Conservation (phyloP, 1,284 basidiomycete genomes). For the Schizophyllum amplum region DNA sequence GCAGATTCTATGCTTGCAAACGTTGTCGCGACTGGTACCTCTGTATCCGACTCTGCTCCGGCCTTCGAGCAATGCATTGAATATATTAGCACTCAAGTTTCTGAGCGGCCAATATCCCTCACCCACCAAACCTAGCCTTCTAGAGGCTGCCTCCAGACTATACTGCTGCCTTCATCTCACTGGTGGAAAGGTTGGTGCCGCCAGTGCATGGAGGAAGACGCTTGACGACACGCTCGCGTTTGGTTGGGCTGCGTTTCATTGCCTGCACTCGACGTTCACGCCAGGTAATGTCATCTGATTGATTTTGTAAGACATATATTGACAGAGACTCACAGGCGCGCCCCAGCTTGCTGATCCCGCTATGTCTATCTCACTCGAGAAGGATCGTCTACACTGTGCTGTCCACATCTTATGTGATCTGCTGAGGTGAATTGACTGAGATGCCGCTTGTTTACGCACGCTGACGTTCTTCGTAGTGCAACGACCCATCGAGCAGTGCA, state of each 20-base stretch:
- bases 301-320: not conserved
- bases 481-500: slow-evolving; percentile 60
- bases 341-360: slow-evolving; percentile 26
- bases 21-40: slow-evolving; percentile 48
- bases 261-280: slow-evolving; percentile 48
- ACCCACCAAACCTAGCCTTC: slow-evolving; percentile 30
- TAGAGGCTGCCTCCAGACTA: slow-evolving; percentile 44
- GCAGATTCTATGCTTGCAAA: slow-evolving; percentile 44
- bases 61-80: slow-evolving; percentile 40
- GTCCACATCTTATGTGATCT: slow-evolving; percentile 45
- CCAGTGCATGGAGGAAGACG: slow-evolving; percentile 62
- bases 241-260: slow-evolving; percentile 51
- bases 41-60: slow-evolving; percentile 61
- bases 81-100: slow-evolving; percentile 41
- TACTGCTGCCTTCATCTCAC: slow-evolving; percentile 57
- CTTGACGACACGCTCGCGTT: slow-evolving; percentile 59
- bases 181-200: slow-evolving; percentile 71
- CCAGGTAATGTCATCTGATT: slow-evolving; percentile 28
- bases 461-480: slow-evolving; percentile 31
- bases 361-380: slow-evolving; percentile 39
- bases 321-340: slow-evolving; percentile 4
- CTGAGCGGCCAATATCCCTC: slow-evolving; percentile 46
- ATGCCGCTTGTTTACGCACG: not conserved
- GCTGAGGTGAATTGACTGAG: slow-evolving; percentile 30
- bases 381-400: slow-evolving; percentile 52